Evolutionary conservation across 345 rosid species (phyloP), one percentile per base, ranked within the genome.

Genomic region (Aegle marmelos): DNA sequence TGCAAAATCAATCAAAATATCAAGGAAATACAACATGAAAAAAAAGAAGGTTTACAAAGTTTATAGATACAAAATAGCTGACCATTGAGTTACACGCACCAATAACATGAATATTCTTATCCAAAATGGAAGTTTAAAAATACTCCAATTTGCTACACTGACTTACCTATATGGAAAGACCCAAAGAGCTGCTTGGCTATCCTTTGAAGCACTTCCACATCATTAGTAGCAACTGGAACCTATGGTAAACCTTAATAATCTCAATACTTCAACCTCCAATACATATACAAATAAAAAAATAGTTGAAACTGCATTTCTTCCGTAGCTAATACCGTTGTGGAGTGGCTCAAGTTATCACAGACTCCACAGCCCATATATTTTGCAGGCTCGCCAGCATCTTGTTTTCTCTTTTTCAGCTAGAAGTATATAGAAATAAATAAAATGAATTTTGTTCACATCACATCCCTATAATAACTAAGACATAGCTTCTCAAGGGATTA

Each of bases 301-400:
- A 50, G 9, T 5, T 16, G 13, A 9, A 36, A 56, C 9, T 67
- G 25, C 2, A 34, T 54, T 45, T 58, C 30, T 36, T n/a, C 33
- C 7, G 25, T 57, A 70, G n/a, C 62, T 91, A 39, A 9, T 39
- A 93, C 97, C 84, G 96, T 93, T 53, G 85, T 77, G 59, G 98
- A 90, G 82, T 94, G 99, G 63, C 97, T 93, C 79, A 92, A 73
- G 78, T 91, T 95, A 85, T 93, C 98, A 84, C 97, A 93, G 70
- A 86, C 94, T 68, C 98, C 98, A 79, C 88, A 88, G 22, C 99
- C 98, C 98, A 95, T 92, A 78, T 83, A 95, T 87, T 95, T 95
- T n/a, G 79, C 56, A 79, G 99, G 97, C 83, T 93, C 97, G 72
- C 37, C 91, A 14, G 96, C 94, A 83, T 90, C 88, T 79, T 89